A percentile compares a stretch with the other conserved stretches of the same genome.
These are phyloP conservation scores for Phytopythium sindhum DNA, from an alignment of 352 stramenopile genomes.

Conservation along the genomic window DNA sequence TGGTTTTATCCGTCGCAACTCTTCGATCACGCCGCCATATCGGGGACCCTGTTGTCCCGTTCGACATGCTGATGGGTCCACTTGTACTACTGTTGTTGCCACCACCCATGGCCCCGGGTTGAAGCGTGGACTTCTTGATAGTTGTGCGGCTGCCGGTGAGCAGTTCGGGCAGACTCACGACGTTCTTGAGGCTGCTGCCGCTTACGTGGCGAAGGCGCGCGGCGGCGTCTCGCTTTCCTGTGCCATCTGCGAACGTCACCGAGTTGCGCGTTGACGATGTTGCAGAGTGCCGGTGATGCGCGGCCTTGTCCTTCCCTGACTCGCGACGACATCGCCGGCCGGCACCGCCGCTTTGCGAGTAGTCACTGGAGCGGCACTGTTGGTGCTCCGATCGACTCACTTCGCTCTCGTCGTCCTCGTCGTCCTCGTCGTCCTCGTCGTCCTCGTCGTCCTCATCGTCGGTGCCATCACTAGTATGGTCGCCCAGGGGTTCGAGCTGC, in stretches of 20 bases:
- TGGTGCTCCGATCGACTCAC: not conserved
- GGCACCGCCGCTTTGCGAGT: not conserved
- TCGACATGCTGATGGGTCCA: not conserved
- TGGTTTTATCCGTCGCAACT: not conserved
- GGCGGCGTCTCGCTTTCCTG: not conserved
- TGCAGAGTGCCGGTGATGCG: not conserved
- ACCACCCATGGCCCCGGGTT: not conserved
- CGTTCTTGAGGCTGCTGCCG: slow-evolving; percentile 14
- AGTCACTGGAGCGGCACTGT: not conserved
- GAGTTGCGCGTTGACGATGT: not conserved
- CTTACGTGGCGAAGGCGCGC: slow-evolving; percentile 3
- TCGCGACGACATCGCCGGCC: not conserved
- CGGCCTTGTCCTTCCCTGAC: not conserved
- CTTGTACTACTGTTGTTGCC: slow-evolving; percentile 1
- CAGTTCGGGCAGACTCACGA: slow-evolving; percentile 42
- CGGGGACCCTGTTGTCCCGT: not conserved
- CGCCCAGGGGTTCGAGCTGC: slow-evolving; percentile 7
- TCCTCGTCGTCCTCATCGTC: slow-evolving; percentile 4
- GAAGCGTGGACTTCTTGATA: slow-evolving; percentile 8
- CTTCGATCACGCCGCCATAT: slow-evolving; percentile 5
- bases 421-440: too few relatives aligned
- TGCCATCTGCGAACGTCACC: not conserved
- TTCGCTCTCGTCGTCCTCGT: not conserved
- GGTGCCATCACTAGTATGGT: slow-evolving; percentile 13
- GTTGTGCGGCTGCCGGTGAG: slow-evolving; percentile 3